Conservation (phyloP, 192 early-diverging fungal species). For the Allomyces macrogynus region DNA sequence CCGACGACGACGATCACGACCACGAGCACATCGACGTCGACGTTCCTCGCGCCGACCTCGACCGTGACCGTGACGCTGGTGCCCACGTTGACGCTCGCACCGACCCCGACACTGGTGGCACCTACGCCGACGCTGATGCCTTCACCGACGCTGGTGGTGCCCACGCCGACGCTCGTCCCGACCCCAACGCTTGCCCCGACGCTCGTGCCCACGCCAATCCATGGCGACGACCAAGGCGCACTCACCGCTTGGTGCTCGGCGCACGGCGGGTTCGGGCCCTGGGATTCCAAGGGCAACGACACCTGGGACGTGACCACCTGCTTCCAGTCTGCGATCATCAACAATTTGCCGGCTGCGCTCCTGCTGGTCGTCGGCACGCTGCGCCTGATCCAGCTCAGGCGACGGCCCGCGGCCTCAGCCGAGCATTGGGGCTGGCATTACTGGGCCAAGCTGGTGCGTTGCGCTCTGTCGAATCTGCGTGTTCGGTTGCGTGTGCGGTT, state of each 20-base stretch:
- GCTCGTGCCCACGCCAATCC: no score
- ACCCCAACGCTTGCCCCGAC: no score
- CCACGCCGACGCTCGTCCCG: no score
- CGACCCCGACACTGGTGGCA: no score
- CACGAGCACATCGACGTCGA: no score
- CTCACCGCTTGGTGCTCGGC: not conserved
- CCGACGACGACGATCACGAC: no score
- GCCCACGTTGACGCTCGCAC: no score
- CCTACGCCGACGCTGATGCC: no score
- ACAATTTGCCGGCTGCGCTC: not conserved
- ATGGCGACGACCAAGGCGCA: no score
- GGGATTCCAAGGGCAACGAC: not conserved
- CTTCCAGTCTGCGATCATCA: not conserved
- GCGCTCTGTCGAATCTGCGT: not conserved
- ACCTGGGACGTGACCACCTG: not conserved
- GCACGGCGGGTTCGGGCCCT: not conserved
- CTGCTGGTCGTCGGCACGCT: not conserved
- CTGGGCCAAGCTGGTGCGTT: not conserved
- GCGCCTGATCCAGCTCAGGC: not conserved
- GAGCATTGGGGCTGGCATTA: not conserved
- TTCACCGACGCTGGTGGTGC: no score
- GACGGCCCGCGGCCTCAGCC: not conserved
- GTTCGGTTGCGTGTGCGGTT: not conserved
- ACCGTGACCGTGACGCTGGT: no score
- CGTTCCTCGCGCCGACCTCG: no score